These are phyloP conservation scores for Reticulomyxa filosa DNA, from an alignment of 78 protist species.

Conservation along the genomic window DNA sequence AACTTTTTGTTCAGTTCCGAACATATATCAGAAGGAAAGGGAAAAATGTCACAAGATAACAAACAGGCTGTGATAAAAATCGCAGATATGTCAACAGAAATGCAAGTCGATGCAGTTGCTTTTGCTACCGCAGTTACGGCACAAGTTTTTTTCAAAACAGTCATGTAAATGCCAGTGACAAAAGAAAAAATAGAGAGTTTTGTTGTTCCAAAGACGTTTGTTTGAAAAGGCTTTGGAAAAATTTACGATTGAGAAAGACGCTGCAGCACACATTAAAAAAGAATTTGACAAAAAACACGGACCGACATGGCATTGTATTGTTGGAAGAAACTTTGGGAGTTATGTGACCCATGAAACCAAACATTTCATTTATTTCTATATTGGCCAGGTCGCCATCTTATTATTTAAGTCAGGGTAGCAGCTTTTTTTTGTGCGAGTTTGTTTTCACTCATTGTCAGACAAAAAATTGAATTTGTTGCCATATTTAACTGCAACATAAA, in stretches of 20 bases:
- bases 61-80: slow-evolving; percentile 63
- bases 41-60: no score
- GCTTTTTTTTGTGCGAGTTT: no score
- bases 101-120: slow-evolving; percentile 85
- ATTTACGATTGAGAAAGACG: slow-evolving; percentile 84
- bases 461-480: no score
- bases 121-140: slow-evolving; percentile 27
- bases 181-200: no score
- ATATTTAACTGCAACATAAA: no score
- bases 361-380: slow-evolving; percentile 88
- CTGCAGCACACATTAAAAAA: slow-evolving; percentile 88
- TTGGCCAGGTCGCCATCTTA: slow-evolving; percentile 79
- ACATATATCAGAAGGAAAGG: no score
- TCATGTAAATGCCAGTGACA: no score
- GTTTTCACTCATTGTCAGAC: no score
- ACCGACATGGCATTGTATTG: slow-evolving; percentile 90
- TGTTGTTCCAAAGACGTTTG: no score
- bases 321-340: slow-evolving; percentile 95
- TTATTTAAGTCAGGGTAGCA: slow-evolving; percentile 76
- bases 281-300: slow-evolving; percentile 87
- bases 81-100: slow-evolving; percentile 78
- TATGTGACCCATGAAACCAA: slow-evolving; percentile 95
- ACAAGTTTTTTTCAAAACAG: no score
- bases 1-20: no score
- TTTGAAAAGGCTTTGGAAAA: slow-evolving; percentile 69